phyloP scores from a whole-genome alignment of 768 basidiomycete genomes.

The Psilocybe cyanescens region DNA sequence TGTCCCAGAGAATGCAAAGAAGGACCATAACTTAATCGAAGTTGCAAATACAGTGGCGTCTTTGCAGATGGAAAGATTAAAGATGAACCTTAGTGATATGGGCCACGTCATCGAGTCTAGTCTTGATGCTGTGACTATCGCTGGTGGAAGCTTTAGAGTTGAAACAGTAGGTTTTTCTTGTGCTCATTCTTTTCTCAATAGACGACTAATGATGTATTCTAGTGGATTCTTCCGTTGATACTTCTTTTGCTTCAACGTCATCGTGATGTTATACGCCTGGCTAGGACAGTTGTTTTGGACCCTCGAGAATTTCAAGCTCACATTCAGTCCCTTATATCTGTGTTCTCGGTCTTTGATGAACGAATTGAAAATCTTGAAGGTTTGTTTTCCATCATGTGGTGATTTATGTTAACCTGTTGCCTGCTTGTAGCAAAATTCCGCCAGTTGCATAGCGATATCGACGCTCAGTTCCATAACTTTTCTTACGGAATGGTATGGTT shows the following conservation, averaged over 20 bases:
- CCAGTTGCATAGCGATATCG: slow-evolving; percentile 5
- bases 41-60: background rate
- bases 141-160: slow-evolving; percentile 2
- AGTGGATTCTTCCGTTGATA: slow-evolving; percentile 11
- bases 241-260: slow-evolving; percentile 3
- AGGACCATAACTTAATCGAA: slow-evolving; percentile 3
- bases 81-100: slow-evolving; percentile 11
- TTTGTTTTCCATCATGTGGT: background rate
- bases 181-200: background rate
- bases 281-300: background rate
- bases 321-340: background rate
- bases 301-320: background rate
- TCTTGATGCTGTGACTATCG: slow-evolving; percentile 5
- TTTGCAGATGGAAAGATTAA: slow-evolving; percentile 1
- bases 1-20: background rate
- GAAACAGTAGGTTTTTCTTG: slow-evolving; percentile 6
- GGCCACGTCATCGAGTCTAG: slow-evolving; percentile 2
- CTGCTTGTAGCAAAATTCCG: slow-evolving; percentile 3
- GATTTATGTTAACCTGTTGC: background rate
- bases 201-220: background rate
- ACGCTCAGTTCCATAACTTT: slow-evolving; percentile 8
- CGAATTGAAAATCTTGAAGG: slow-evolving; percentile 9
- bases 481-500: slow-evolving; percentile 9
- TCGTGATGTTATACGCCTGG: slow-evolving; percentile 1
- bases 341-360: slow-evolving; percentile 9